These are phyloP conservation scores for Wickerhamiella siamensis DNA, from an alignment of 805 yeast genomes.

Conservation along the genomic window DNA sequence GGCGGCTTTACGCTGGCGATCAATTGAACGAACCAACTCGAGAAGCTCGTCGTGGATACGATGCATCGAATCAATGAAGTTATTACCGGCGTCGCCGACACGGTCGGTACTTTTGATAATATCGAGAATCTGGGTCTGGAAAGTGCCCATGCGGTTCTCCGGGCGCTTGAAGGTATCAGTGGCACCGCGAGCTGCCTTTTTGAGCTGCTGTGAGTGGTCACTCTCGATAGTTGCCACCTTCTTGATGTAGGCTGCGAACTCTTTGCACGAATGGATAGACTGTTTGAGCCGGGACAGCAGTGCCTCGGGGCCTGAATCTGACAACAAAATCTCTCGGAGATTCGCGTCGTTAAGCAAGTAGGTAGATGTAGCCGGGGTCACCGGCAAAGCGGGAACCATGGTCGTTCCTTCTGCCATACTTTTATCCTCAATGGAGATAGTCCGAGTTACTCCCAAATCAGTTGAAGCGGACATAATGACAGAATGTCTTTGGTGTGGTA, in stretches of 20 bases:
- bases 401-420: neutral
- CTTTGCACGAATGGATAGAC: constrained; percentile 70
- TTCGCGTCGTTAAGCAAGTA: constrained; percentile 25
- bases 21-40: constrained; percentile 54
- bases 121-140: constrained; percentile 49
- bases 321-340: constrained; percentile 23
- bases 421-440: neutral
- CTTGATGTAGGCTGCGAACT: constrained; percentile 62
- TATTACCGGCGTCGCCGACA: constrained; percentile 51
- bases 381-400: neutral
- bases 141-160: constrained; percentile 45
- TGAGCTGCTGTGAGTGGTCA: constrained; percentile 59
- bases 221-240: constrained; percentile 67
- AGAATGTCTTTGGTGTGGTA: too few species aligned
- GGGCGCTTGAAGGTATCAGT: constrained; percentile 35
- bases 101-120: constrained; percentile 69
- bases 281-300: constrained; percentile 63
- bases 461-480: neutral
- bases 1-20: constrained; percentile 54
- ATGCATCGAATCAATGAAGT: constrained; percentile 65
- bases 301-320: constrained; percentile 51
- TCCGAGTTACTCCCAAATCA: neutral
- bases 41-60: constrained; percentile 75
- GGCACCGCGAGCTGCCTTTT: constrained; percentile 50
- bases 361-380: constrained; percentile 15